Evolutionary conservation across 2,329 filamentous ascomycete genomes (phyloP).

Genomic region (Ceratocystis huliohia): DNA sequence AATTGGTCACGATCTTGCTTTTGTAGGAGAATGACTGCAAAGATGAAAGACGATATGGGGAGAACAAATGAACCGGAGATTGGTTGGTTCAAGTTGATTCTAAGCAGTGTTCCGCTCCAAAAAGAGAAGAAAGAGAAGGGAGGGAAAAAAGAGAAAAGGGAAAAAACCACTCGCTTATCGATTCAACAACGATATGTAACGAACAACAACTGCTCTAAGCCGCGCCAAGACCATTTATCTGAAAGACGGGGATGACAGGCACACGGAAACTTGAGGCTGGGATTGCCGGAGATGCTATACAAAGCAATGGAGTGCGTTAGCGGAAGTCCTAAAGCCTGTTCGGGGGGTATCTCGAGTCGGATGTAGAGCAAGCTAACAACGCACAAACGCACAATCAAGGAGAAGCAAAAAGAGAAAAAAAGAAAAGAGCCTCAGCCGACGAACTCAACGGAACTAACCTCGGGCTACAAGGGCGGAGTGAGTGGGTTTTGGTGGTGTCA

Average conservation of each 20-base stretch:
- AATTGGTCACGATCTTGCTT: conserved; percentile 12
- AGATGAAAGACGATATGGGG: conserved; percentile 1
- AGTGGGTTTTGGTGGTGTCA: conserved; percentile 2
- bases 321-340: not conserved
- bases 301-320: conserved; percentile 1
- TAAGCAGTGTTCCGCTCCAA: not conserved
- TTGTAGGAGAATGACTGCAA: not conserved
- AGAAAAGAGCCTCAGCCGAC: not conserved
- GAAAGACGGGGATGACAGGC: not conserved
- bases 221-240: conserved; percentile 9
- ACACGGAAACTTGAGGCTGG: conserved; percentile 2
- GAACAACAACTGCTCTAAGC: conserved; percentile 8
- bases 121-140: conserved; percentile 12
- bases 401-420: not conserved
- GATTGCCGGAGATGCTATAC: not conserved
- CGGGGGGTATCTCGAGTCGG: conserved; percentile 3
- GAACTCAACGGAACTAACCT: conserved; percentile 4
- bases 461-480: not conserved
- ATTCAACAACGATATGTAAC: conserved; percentile 12
- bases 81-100: conserved; percentile 9
- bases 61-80: not conserved
- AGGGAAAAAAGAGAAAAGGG: not conserved
- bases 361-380: not conserved
- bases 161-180: conserved; percentile 19
- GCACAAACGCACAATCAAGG: not conserved